Conservation (phyloP, 441 rosid genomes). For the Dalechampia spathulata region DNA sequence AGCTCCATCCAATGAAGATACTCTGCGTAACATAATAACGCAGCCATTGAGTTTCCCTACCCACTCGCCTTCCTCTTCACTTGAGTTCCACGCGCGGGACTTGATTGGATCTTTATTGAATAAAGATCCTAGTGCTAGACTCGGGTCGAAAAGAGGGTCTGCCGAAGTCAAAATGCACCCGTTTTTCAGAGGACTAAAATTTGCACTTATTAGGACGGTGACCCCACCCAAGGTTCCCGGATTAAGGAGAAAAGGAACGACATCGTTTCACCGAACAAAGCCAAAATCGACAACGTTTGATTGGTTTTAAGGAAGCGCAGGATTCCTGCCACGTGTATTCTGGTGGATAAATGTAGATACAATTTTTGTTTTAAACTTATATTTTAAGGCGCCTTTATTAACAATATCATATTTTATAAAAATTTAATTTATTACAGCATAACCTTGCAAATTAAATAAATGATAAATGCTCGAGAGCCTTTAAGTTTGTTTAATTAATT, state of each 20-base stretch:
- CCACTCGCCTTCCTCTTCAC: constrained; percentile 36
- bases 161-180: constrained; percentile 64
- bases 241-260: constrained; percentile 25
- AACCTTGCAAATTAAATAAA: no score
- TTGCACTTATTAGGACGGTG: constrained; percentile 68
- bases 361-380: no score
- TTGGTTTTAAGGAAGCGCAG: constrained; percentile 37
- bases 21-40: constrained; percentile 61
- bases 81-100: constrained; percentile 46
- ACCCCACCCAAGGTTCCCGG: constrained; percentile 67
- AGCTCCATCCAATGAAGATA: constrained; percentile 49
- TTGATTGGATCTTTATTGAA: constrained; percentile 46
- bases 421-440: no score
- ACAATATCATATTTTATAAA: no score
- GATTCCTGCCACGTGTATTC: constrained; percentile 33
- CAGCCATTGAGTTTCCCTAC: constrained; percentile 57
- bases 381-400: no score
- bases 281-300: constrained; percentile 45
- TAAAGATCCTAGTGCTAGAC: constrained; percentile 58
- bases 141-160: constrained; percentile 62
- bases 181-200: constrained; percentile 61
- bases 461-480: no score
- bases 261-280: constrained; percentile 25
- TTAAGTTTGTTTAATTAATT: no score
- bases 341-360: no score